Evolutionary conservation across 192 early-diverging fungal genomes (phyloP).

Genomic region (Phycomyces nitens): DNA sequence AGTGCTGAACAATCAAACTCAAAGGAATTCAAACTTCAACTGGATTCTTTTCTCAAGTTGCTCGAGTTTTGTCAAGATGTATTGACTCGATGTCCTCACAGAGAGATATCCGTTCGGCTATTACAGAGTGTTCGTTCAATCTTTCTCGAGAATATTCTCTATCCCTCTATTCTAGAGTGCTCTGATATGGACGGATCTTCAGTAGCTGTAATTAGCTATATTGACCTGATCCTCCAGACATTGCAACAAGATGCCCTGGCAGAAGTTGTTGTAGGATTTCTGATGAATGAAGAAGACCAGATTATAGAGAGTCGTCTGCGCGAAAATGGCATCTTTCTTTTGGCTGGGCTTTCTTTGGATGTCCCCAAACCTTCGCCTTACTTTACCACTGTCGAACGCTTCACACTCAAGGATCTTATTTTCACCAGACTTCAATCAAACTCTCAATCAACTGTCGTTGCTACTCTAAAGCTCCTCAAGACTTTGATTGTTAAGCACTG

Average conservation of each 20-base stretch:
- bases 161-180: slow-evolving; percentile 79
- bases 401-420: slow-evolving; percentile 79
- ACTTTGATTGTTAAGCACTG: slow-evolving; percentile 74
- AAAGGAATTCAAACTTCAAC: slow-evolving; percentile 57
- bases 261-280: slow-evolving; percentile 69
- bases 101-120: slow-evolving; percentile 55
- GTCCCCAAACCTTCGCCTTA: slow-evolving; percentile 7
- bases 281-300: slow-evolving; percentile 66
- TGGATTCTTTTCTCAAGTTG: slow-evolving; percentile 65
- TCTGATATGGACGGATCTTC: slow-evolving; percentile 91
- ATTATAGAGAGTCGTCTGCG: slow-evolving; percentile 22
- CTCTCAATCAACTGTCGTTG: slow-evolving; percentile 82
- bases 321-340: neutral
- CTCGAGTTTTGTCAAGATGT: slow-evolving; percentile 74
- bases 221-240: slow-evolving; percentile 76
- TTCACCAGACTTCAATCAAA: slow-evolving; percentile 85
- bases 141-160: slow-evolving; percentile 84
- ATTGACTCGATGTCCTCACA: slow-evolving; percentile 65
- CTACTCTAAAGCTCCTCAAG: slow-evolving; percentile 75
- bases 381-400: slow-evolving; percentile 34
- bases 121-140: slow-evolving; percentile 66
- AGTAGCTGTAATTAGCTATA: slow-evolving; percentile 84
- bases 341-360: slow-evolving; percentile 4
- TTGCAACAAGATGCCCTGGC: slow-evolving; percentile 73
- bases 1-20: slow-evolving; percentile 44